phyloP scores from a whole-genome alignment of 2,329 filamentous ascomycete genomes.

The Ophiostoma tasmaniense region DNA sequence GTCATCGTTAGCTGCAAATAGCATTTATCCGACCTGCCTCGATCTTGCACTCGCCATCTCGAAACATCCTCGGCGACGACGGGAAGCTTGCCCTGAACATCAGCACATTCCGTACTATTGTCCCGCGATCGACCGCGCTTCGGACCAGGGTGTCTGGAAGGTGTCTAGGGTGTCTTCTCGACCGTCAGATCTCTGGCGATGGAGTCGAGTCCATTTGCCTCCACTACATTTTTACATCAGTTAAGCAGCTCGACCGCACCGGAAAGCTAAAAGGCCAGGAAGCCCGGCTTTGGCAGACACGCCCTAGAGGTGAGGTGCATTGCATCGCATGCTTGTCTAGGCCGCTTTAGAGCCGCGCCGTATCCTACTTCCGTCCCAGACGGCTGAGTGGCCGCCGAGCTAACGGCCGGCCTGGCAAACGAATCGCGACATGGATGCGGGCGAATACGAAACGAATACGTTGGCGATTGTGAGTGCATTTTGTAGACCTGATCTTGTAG shows the following conservation, averaged over 20 bases:
- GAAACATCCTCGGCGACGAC: background rate
- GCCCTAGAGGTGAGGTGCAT: background rate
- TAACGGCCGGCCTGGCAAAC: slow-evolving; percentile 22
- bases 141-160: background rate
- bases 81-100: background rate
- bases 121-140: background rate
- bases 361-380: slow-evolving; percentile 9
- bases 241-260: background rate
- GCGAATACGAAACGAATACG: slow-evolving; percentile 55
- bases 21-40: background rate
- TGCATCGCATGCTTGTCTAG: slow-evolving; percentile 11
- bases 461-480: slow-evolving; percentile 44
- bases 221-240: background rate
- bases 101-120: background rate
- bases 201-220: slow-evolving; percentile 27
- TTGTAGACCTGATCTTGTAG: too few species aligned
- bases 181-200: slow-evolving; percentile 27
- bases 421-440: slow-evolving; percentile 49
- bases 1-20: background rate
- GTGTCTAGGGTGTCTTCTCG: background rate
- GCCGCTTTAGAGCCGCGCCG: slow-evolving; percentile 11
- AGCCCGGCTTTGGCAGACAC: background rate
- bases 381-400: slow-evolving; percentile 18
- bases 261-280: background rate
- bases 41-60: background rate